phyloP scores from a whole-genome alignment of 495 filamentous ascomycete species.

The Penicillium bovifimosum region DNA sequence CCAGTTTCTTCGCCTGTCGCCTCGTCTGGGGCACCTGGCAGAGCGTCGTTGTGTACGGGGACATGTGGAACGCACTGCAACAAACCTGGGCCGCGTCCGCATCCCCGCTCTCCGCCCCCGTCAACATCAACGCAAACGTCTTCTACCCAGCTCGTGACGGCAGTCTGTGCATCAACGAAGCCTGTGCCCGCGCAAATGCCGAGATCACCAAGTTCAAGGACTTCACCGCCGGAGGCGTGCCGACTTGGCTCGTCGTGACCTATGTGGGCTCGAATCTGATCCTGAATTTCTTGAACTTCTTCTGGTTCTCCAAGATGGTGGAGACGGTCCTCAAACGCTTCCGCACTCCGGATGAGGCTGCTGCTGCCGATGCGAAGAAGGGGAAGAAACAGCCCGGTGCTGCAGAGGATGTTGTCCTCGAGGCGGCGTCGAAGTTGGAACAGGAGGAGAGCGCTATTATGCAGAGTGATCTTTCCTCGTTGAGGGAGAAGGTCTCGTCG shows the following conservation, averaged over 20 bases:
- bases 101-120: constrained; percentile 21
- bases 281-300: constrained; percentile 85
- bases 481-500: constrained; percentile 23
- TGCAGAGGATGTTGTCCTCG: constrained; percentile 29
- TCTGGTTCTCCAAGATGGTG: constrained; percentile 98
- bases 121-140: constrained; percentile 32
- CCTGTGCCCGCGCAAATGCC: constrained; percentile 31
- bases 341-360: constrained; percentile 32
- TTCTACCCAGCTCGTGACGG: constrained; percentile 30
- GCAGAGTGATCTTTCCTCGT: constrained; percentile 19
- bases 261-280: constrained; percentile 75
- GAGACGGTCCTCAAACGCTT: constrained; percentile 86
- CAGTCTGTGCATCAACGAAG: constrained; percentile 30
- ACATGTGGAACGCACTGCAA: constrained; percentile 65
- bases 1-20: constrained; percentile 80
- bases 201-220: constrained; percentile 51
- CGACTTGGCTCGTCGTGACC: constrained; percentile 70
- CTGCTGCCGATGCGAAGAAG: constrained; percentile 11
- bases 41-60: constrained; percentile 66
- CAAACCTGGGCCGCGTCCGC: constrained; percentile 34
- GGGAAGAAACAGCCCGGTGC: not conserved
- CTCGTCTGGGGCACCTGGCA: constrained; percentile 89
- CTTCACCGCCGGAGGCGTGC: constrained; percentile 47
- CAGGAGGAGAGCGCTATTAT: constrained; percentile 31
- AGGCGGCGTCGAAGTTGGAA: constrained; percentile 33